Conservation (phyloP, 805 yeast species). For the Candida arabinofermentans region DNA sequence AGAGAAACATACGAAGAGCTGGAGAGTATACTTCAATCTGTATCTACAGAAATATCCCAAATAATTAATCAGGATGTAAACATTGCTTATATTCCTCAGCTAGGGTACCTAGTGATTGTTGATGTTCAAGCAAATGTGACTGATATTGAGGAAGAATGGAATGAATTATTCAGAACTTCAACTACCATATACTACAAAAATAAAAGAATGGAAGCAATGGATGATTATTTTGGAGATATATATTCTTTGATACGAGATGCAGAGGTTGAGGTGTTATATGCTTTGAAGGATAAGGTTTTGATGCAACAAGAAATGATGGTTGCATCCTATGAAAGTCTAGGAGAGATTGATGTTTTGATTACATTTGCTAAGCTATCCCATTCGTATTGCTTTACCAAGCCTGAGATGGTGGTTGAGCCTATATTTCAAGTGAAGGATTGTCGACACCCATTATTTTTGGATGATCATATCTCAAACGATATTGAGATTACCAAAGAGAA, state of each 20-base stretch:
- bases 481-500: constrained; percentile 13
- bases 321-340: constrained; percentile 21
- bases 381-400: constrained; percentile 28
- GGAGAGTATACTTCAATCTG: constrained; percentile 29
- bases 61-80: constrained; percentile 4
- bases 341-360: constrained; percentile 36
- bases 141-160: constrained; percentile 24
- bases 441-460: constrained; percentile 38
- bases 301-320: constrained; percentile 12
- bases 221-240: constrained; percentile 38
- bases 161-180: constrained; percentile 34
- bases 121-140: constrained; percentile 10
- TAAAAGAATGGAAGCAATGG: constrained; percentile 28
- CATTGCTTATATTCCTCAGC: constrained; percentile 41
- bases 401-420: constrained; percentile 27
- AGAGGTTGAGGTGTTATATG: constrained; percentile 38
- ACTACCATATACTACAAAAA: constrained; percentile 36
- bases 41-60: constrained; percentile 16
- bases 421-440: constrained; percentile 34
- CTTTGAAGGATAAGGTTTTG: constrained; percentile 26
- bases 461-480: constrained; percentile 37
- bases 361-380: constrained; percentile 33
- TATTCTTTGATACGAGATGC: constrained; percentile 36
- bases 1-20: constrained; percentile 26
- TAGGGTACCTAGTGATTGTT: constrained; percentile 37